Evolutionary conservation across 2,329 filamentous ascomycete genomes (phyloP), one percentile per base, ranked within the genome.

Genomic region (Cyclaneusma minus): DNA sequence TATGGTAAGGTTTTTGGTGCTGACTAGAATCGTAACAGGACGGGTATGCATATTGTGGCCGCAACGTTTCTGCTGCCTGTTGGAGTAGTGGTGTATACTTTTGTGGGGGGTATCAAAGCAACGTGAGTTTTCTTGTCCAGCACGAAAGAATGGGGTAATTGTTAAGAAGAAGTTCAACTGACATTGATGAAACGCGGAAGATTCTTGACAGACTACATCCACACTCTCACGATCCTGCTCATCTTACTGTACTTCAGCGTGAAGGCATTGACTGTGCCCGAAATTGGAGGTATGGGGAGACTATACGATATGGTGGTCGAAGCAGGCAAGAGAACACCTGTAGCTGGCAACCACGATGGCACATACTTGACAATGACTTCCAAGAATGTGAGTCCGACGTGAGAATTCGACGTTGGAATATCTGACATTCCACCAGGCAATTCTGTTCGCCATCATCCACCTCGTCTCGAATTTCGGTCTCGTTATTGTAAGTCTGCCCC

Each of bases 341-440:
- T 68, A 0, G 41, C 47, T 1, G 65, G 63, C 0, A 69, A 69
- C 19, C 45, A 63, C 11, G 41, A 54, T n/a, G 64, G 64, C 0
- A 62, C 60, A 0, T 66, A 63, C 31, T 35, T 70, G 27, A 68
- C 66, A 0, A 63, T 70, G 60, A 64, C 56, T 0, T 64, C 61
- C 3, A 59, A 63, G 29, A 49, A 49, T 11, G 55, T 57, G 17
- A 34, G 45, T 19, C 14, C 15, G n/a, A 9, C 7, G 11, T n/a
- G n/a, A n/a, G n/a, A n/a, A n/a, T n/a, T n/a, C 6, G n/a, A 5
- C 5, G 14, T 6, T 14, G 7, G 6, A 11, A 16, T 25, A 13
- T 25, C 1, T 21, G 18, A 21, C 24, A 8, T 7, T 9, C 3
- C 11, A 7, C 11, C 9, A 61, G 48, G 59, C 51, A 3, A 60